These are phyloP conservation scores for Nepenthes mirabilis DNA, from an alignment of 148 eudicot genomes.

Conservation along the genomic window DNA sequence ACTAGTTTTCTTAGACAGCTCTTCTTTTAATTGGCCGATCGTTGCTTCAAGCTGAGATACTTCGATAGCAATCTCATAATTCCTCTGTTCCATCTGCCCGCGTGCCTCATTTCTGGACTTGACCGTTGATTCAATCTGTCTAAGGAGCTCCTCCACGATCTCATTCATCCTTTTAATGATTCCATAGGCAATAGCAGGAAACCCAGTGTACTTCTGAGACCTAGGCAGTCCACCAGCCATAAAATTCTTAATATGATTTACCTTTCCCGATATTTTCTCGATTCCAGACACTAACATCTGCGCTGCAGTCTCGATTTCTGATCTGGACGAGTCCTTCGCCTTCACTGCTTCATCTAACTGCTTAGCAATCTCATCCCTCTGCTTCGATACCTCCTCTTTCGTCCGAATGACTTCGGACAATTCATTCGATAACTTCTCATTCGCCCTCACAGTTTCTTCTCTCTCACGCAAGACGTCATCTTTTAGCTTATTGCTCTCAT, in stretches of 20 bases:
- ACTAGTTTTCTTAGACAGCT: slow-evolving; percentile 40
- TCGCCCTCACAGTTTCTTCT: slow-evolving; percentile 30
- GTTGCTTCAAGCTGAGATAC: slow-evolving; percentile 90
- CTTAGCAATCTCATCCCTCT: slow-evolving; percentile 34
- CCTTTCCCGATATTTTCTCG: slow-evolving; percentile 79
- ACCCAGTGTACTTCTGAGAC: slow-evolving; percentile 81
- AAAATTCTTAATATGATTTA: slow-evolving; percentile 55
- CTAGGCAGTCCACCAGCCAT: slow-evolving; percentile 58
- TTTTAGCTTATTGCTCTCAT: slow-evolving; percentile 36
- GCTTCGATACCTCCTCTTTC: slow-evolving; percentile 27
- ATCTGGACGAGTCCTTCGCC: slow-evolving; percentile 45
- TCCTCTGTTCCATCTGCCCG: slow-evolving; percentile 70
- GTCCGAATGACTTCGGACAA: slow-evolving; percentile 25
- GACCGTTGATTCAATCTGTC: slow-evolving; percentile 38
- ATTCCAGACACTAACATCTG: slow-evolving; percentile 83
- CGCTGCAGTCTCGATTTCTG: slow-evolving; percentile 66
- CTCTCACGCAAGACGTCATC: slow-evolving; percentile 49
- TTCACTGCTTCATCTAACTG: slow-evolving; percentile 49
- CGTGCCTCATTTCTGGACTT: slow-evolving; percentile 73
- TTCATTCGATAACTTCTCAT: slow-evolving; percentile 41
- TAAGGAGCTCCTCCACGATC: slow-evolving; percentile 81
- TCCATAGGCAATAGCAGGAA: slow-evolving; percentile 83
- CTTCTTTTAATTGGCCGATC: slow-evolving; percentile 59
- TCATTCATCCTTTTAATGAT: slow-evolving; percentile 88
- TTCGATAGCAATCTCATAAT: slow-evolving; percentile 93